These are phyloP conservation scores for Penicillium vulpinum DNA, from an alignment of 2,329 filamentous ascomycete species.

Conservation along the genomic window DNA sequence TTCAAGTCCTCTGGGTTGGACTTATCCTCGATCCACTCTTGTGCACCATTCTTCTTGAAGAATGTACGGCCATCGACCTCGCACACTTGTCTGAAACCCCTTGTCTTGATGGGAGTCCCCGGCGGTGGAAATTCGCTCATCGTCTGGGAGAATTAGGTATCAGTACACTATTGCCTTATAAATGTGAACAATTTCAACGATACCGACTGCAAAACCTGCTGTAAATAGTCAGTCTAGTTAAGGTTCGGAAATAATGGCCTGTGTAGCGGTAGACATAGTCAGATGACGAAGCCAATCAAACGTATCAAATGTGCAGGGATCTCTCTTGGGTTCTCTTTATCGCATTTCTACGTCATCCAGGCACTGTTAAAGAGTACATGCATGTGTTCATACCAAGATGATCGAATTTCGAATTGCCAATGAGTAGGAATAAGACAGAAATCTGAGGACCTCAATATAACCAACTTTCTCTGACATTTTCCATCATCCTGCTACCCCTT, in stretches of 20 bases:
- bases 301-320: neutral
- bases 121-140: constrained; percentile 6
- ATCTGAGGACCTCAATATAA: neutral
- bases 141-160: neutral
- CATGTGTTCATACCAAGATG: neutral
- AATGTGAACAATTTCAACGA: neutral
- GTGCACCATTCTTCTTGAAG: constrained; percentile 15
- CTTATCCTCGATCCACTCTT: constrained; percentile 18
- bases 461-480: neutral
- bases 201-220: neutral
- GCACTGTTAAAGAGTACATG: neutral
- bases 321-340: neutral
- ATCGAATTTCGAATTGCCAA: too few species aligned
- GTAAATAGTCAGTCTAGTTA: neutral
- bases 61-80: constrained; percentile 21
- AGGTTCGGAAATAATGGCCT: neutral
- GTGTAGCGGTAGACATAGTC: neutral
- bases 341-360: constrained; percentile 3
- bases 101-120: constrained; percentile 5
- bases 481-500: neutral
- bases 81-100: constrained; percentile 22
- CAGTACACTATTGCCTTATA: neutral
- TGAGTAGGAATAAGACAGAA: neutral
- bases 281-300: neutral
- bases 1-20: neutral